phyloP scores from a whole-genome alignment of 2,329 filamentous ascomycete species.

The Beauveria sp. region DNA sequence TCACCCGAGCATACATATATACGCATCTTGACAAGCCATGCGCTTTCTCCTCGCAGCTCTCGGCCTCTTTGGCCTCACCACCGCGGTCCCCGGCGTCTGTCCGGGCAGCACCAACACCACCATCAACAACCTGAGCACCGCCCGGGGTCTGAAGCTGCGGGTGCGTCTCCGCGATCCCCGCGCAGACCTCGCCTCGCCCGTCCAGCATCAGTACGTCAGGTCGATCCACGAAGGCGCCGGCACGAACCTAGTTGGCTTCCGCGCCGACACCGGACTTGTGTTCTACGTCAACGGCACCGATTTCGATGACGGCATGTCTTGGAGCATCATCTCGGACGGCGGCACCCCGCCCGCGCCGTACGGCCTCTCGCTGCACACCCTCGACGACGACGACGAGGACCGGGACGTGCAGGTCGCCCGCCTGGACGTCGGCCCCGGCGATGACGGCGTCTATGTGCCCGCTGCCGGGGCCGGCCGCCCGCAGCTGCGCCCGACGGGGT shows the following conservation, averaged over 20 bases:
- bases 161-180: constrained; percentile 29
- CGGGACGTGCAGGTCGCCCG: constrained; percentile 18
- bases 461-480: constrained; percentile 15
- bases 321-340: constrained; percentile 27
- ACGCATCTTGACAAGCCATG: constrained; percentile 14
- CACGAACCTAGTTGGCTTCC: constrained; percentile 26
- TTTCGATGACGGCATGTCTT: constrained; percentile 17
- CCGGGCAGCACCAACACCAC: background rate
- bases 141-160: constrained; percentile 25
- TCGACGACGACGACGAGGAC: background rate
- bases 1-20: too few relatives aligned
- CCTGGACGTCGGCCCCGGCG: constrained; percentile 21
- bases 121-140: background rate
- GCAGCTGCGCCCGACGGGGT: constrained; percentile 23
- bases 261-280: constrained; percentile 17
- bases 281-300: constrained; percentile 38
- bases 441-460: constrained; percentile 21
- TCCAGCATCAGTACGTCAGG: constrained; percentile 24
- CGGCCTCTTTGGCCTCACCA: background rate
- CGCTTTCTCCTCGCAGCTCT: constrained; percentile 30
- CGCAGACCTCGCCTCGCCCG: constrained; percentile 26
- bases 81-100: background rate
- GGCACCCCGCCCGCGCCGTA: constrained; percentile 26
- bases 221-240: constrained; percentile 31
- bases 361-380: constrained; percentile 19